phyloP scores from a whole-genome alignment of 176 grass and related monocot species.

The Carex cristatella region DNA sequence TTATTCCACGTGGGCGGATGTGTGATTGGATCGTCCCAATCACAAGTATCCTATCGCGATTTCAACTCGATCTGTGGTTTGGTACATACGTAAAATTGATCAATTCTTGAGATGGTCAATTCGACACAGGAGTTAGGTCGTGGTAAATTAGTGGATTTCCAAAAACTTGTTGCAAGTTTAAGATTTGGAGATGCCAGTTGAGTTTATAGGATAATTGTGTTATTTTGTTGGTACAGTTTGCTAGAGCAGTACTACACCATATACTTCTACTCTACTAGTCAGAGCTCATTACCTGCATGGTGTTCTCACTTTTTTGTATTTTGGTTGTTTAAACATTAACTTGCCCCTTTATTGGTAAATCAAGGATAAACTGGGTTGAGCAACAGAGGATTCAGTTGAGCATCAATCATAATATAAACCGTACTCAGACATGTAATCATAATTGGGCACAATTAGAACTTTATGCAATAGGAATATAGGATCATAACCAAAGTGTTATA shows the following conservation, averaged over 20 bases:
- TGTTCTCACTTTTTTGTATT: background rate
- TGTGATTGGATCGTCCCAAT: background rate
- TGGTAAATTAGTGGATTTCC: background rate
- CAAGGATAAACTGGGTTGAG: too few species aligned
- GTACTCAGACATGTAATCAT: background rate
- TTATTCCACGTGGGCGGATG: background rate
- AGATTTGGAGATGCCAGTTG: background rate
- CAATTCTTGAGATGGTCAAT: background rate
- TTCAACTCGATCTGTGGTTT: background rate
- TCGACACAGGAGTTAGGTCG: background rate
- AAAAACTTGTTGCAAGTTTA: background rate
- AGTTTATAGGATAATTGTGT: background rate
- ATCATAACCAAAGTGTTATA: background rate
- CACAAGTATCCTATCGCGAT: background rate
- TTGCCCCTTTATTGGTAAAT: background rate
- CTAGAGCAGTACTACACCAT: background rate
- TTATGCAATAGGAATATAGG: background rate
- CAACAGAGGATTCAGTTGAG: background rate
- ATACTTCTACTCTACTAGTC: background rate
- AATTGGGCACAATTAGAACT: background rate
- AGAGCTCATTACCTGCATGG: background rate
- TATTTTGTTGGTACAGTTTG: background rate
- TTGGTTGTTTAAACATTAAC: background rate
- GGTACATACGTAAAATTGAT: background rate
- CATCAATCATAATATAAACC: background rate